Base-by-base conservation (phyloP, 1,284 basidiomycete species). In the Trichosporon sp. region DNA sequence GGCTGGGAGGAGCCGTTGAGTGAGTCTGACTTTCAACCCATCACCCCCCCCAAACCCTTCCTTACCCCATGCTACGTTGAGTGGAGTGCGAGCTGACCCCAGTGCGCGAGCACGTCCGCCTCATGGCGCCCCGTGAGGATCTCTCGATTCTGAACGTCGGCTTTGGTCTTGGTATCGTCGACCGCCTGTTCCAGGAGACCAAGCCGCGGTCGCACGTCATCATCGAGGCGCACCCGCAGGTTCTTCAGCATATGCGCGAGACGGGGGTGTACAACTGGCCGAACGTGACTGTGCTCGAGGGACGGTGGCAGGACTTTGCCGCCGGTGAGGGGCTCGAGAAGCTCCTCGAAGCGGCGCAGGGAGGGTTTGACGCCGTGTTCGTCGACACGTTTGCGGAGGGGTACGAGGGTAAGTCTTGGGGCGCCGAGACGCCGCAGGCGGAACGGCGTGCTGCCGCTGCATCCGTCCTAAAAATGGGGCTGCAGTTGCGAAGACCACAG, bases 351-450 rank as follows among this genome's bases (percentile, higher is more conserved):
- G 74, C 73, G 5, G 80, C 77, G 1, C 81, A 80, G 38, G 80
- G 79, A 4, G 91, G 90, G 0, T 98, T 96, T 78, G 95, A 98
- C 78, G 89, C 91, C 10, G 84, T 98, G 48, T 98, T 97, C 81
- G 95, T 92, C n/a, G 96, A 98, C 81, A 95, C 95, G 0, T 97
- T 97, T 83, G 91, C 92, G 0, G 94, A 98, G 81, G 89, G 91
- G 68, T 98, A 97, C 78, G 83, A 87, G 73, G 89, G 90, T 90
- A 71, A 72, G 86, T 73, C 38, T 38, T 7, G 37, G 37, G 5
- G 37, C 37, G 37, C 37, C 10, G 37, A 6, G 37, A 38, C 37
- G 37, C 37, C 37, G 11, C 8, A 11, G 38, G 38, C 38, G 38
- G 38, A 40, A 12, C 26, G 6, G 37, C 11, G 37, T 8, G 10